Base-by-base conservation (phyloP, 2,329 filamentous ascomycete genomes). In the Pseudomassariella vexata region DNA sequence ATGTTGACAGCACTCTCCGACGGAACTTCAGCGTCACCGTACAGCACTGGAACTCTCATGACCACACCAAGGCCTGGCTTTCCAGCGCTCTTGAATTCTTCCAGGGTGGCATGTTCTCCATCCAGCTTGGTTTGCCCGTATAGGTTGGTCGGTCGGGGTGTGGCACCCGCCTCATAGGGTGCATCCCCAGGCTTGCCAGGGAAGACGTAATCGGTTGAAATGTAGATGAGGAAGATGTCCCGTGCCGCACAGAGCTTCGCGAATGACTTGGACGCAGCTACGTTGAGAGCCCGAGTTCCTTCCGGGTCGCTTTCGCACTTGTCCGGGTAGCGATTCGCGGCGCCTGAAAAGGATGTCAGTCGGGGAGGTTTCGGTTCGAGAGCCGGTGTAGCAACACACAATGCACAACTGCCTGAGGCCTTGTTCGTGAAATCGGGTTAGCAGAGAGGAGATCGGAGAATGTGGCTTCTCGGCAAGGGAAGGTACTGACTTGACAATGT, bases 291-390 rank as follows among this genome's bases (percentile, higher is more conserved):
- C 38, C 73, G 74, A 3, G 87, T 85, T 33, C 77, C 83, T 37
- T 80, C 74, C 3, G 87, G 88, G 54, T 95, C 77, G 42, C 76
- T 73, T 47, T 88, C 82, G 50, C 88, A 90, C 53, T 83, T 82
- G 59, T 95, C 88, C 3, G 89, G 88, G 49, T 82, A 94, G 40
- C 86, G 79, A 57, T 94, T 89, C 27, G 88, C 88, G 24, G 88
- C 89, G 53, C 84, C 84, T 89, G 41, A 24, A 23, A n/a, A 16
- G 11, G 14, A 4, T n/a, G n/a, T 32, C 16, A 31, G 29, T 14
- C 3, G 12, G 3, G 3, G 16, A 23, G 14, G 2, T 9, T 8
- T 14, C 14, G 10, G 27, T 17, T 20, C 5, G 4, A 29, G 9
- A 21, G 11, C 5, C 12, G 3, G 17, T 5, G 20, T 6, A 12